Conservation (phyloP, 345 rosid genomes). For the Arabidopsis suecica region DNA sequence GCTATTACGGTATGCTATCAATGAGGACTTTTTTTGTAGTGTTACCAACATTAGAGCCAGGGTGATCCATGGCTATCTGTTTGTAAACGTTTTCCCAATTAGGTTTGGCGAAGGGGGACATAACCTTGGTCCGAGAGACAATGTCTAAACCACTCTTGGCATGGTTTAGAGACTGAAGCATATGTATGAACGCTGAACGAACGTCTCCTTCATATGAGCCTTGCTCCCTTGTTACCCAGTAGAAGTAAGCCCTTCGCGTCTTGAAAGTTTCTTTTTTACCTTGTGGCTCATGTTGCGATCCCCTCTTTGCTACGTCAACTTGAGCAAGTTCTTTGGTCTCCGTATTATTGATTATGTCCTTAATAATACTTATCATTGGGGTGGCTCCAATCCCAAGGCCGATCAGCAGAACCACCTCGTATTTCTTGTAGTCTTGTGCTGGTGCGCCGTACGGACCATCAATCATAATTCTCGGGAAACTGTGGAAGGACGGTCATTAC, state of each 20-base stretch:
- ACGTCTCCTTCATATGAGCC: slow-evolving; percentile 77
- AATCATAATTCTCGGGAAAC: slow-evolving; percentile 58
- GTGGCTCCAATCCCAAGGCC: slow-evolving; percentile 83
- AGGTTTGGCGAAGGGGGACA: slow-evolving; percentile 72
- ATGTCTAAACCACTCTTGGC: slow-evolving; percentile 66
- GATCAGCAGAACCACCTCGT: slow-evolving; percentile 65
- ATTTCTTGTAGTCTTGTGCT: slow-evolving; percentile 77
- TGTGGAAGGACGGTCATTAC: not conserved
- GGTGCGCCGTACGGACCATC: slow-evolving; percentile 87
- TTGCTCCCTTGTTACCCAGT: slow-evolving; percentile 82
- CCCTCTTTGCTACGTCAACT: slow-evolving; percentile 42
- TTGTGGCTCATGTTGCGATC: slow-evolving; percentile 33
- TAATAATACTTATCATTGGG: slow-evolving; percentile 80
- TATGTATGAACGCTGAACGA: slow-evolving; percentile 69
- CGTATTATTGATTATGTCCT: slow-evolving; percentile 69
- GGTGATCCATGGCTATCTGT: slow-evolving; percentile 57
- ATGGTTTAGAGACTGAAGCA: slow-evolving; percentile 72
- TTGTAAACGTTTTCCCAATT: slow-evolving; percentile 71
- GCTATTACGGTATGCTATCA: too few species aligned
- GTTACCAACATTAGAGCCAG: slow-evolving; percentile 63
- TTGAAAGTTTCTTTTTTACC: slow-evolving; percentile 49
- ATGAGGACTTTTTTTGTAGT: too few species aligned
- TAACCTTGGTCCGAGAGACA: slow-evolving; percentile 72
- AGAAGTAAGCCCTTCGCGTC: slow-evolving; percentile 70
- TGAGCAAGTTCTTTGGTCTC: slow-evolving; percentile 45